Conservation (phyloP, 257 asterid genomes). For the Solanum tacnaense region DNA sequence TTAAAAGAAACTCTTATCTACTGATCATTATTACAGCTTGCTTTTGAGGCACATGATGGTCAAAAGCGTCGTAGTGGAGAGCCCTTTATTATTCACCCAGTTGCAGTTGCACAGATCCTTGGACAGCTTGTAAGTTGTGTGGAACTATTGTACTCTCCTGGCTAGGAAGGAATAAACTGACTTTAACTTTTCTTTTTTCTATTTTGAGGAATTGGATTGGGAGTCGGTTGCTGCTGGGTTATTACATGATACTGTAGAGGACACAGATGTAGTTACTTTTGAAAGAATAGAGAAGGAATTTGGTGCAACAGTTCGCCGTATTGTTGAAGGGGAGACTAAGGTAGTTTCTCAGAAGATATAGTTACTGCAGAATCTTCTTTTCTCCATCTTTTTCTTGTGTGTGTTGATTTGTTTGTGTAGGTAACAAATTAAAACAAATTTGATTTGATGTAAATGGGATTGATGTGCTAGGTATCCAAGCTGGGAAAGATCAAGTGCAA, state of each 20-base stretch:
- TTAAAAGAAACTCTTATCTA: neutral
- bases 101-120: slow-evolving; percentile 92
- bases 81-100: slow-evolving; percentile 89
- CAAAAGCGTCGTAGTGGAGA: slow-evolving; percentile 97
- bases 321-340: slow-evolving; percentile 98
- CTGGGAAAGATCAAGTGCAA: slow-evolving; percentile 83
- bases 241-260: slow-evolving; percentile 93
- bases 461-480: slow-evolving; percentile 65
- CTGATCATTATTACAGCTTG: slow-evolving; percentile 26
- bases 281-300: slow-evolving; percentile 75
- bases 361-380: neutral
- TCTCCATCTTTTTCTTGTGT: neutral
- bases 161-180: neutral
- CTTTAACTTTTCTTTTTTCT: neutral
- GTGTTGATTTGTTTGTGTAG: neutral
- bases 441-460: neutral
- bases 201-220: slow-evolving; percentile 82
- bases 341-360: slow-evolving; percentile 13
- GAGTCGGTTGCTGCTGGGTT: slow-evolving; percentile 94
- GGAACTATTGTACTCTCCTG: neutral
- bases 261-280: slow-evolving; percentile 71
- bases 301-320: slow-evolving; percentile 70
- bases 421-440: neutral
- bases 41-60: slow-evolving; percentile 94
- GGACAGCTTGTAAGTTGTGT: slow-evolving; percentile 72